phyloP scores from a whole-genome alignment of 73 alveolate species.

The Tetrahymena borealis region DNA sequence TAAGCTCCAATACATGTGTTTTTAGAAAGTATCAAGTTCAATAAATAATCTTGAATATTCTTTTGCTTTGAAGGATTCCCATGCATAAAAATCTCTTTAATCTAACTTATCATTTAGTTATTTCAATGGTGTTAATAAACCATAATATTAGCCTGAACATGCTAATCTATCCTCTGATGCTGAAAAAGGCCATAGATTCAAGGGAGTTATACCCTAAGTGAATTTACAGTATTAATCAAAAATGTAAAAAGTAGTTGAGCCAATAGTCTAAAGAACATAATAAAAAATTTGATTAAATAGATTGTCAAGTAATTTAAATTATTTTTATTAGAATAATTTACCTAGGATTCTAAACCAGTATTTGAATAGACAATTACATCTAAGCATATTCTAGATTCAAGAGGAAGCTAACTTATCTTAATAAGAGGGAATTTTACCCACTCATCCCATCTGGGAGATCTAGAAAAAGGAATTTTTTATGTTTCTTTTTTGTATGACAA shows the following conservation, averaged over 20 bases:
- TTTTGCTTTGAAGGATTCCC: background rate
- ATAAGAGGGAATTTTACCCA: conserved; percentile 10
- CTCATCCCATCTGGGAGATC: conserved; percentile 13
- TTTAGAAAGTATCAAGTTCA: conserved; percentile 8
- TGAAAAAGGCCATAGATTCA: conserved; percentile 56
- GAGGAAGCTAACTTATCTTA: conserved; percentile 46
- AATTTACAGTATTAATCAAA: conserved; percentile 47
- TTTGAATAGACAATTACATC: conserved; percentile 22
- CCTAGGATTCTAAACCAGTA: conserved; percentile 32
- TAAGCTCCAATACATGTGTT: conserved; percentile 43
- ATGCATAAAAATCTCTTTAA: background rate
- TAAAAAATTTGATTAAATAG: background rate
- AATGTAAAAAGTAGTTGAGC: conserved; percentile 16
- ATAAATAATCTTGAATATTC: conserved; percentile 15
- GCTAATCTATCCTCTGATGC: conserved; percentile 43
- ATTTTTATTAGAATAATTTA: background rate
- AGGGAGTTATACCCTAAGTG: conserved; percentile 13
- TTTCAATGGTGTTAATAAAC: background rate
- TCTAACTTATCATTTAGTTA: background rate
- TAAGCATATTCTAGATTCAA: conserved; percentile 45
- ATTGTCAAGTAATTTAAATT: background rate
- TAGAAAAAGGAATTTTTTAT: conserved; percentile 18
- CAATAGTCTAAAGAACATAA: conserved; percentile 23
- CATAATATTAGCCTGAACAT: conserved; percentile 45
- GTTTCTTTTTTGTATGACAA: background rate